Percentiles rank a stretch among this genome's conserved stretches.
Conservation (phyloP, 2,329 filamentous ascomycete genomes). For the Scedosporium aurantiacum region DNA sequence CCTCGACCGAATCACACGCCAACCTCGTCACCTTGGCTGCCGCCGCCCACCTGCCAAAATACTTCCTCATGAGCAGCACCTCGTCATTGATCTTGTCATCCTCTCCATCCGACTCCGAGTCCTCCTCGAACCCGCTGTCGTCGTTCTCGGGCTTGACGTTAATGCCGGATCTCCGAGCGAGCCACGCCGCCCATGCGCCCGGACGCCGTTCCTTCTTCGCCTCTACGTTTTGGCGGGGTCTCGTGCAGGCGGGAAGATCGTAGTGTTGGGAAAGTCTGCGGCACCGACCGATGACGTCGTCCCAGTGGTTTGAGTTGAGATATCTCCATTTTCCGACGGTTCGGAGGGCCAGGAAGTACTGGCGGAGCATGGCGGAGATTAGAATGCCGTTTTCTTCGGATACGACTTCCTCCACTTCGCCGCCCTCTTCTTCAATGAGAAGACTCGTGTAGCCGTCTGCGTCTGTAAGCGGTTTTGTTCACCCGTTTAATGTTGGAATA, state of each 20-base stretch:
- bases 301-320: conserved; percentile 57
- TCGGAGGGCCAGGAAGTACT: conserved; percentile 83
- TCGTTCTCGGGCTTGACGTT: conserved; percentile 7
- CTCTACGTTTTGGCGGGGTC: conserved; percentile 18
- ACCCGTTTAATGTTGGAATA: background rate
- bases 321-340: conserved; percentile 70
- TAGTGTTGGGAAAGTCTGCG: conserved; percentile 29
- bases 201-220: conserved; percentile 21
- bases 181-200: conserved; percentile 9
- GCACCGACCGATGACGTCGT: conserved; percentile 49
- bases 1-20: conserved; percentile 42
- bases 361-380: conserved; percentile 74
- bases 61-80: conserved; percentile 55
- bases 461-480: background rate
- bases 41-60: conserved; percentile 62
- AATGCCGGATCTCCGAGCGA: conserved; percentile 5
- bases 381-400: conserved; percentile 80
- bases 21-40: conserved; percentile 49
- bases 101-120: conserved; percentile 19
- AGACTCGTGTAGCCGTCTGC: conserved; percentile 67
- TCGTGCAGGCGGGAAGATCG: conserved; percentile 11
- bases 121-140: conserved; percentile 9
- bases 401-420: conserved; percentile 65
- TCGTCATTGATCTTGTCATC: conserved; percentile 32
- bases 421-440: conserved; percentile 65